phyloP scores from a whole-genome alignment of 2,329 filamentous ascomycete genomes.

The Colletotrichum nymphaeae region DNA sequence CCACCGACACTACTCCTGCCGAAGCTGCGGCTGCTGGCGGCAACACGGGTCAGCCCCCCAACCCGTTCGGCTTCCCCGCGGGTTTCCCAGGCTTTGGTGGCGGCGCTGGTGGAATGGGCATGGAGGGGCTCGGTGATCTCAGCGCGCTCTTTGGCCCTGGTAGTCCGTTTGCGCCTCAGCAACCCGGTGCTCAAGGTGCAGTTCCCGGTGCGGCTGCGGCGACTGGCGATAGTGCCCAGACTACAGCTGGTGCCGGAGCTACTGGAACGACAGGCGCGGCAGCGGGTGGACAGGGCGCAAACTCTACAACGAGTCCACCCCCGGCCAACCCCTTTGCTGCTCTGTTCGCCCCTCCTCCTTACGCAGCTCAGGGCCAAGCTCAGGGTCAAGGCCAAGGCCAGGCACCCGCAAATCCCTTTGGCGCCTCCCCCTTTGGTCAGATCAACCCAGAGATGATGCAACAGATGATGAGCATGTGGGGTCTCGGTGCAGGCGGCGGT shows the following conservation, averaged over 20 bases:
- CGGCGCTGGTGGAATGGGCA: neutral
- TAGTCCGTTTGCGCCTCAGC: slow-evolving; percentile 33
- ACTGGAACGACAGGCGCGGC: slow-evolving; percentile 36
- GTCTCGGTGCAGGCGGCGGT: slow-evolving; percentile 48
- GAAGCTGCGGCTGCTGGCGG: slow-evolving; percentile 50
- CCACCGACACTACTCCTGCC: slow-evolving; percentile 85
- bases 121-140: slow-evolving; percentile 31
- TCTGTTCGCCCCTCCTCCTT: slow-evolving; percentile 61
- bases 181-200: slow-evolving; percentile 24
- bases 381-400: slow-evolving; percentile 42
- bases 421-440: slow-evolving; percentile 53
- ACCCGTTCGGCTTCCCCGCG: slow-evolving; percentile 55
- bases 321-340: slow-evolving; percentile 75
- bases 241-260: slow-evolving; percentile 33
- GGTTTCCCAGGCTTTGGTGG: slow-evolving; percentile 36
- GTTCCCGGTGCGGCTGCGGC: slow-evolving; percentile 22
- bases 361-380: slow-evolving; percentile 48
- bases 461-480: slow-evolving; percentile 65
- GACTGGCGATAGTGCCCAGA: slow-evolving; percentile 33
- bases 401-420: slow-evolving; percentile 50
- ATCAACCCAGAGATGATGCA: slow-evolving; percentile 65
- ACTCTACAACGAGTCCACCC: slow-evolving; percentile 46
- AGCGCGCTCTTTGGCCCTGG: slow-evolving; percentile 46
- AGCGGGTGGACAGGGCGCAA: slow-evolving; percentile 39
- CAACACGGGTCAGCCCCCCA: slow-evolving; percentile 47